Evolutionary conservation across 805 yeast genomes (phyloP).

Genomic region (Wickerhamomyces sydowiorum): DNA sequence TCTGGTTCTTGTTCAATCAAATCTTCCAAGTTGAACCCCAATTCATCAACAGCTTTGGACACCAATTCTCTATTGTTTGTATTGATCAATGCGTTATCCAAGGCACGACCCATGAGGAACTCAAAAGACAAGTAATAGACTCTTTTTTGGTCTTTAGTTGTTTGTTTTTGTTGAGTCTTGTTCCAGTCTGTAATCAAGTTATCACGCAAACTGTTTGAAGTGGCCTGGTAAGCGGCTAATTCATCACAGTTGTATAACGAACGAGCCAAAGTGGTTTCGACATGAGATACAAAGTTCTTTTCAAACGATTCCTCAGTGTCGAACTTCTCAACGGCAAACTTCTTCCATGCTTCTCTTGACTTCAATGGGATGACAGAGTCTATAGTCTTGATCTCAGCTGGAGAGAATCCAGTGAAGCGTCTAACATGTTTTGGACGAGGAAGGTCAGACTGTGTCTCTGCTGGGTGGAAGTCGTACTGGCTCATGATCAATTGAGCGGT

Average conservation of each 20-base stretch:
- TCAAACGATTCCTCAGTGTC: constrained; percentile 54
- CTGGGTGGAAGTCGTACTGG: constrained; percentile 7
- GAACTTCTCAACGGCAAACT: constrained; percentile 49
- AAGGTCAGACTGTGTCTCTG: constrained; percentile 9
- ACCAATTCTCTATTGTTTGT: constrained; percentile 61
- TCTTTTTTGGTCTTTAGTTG: constrained; percentile 76
- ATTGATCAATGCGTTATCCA: constrained; percentile 90
- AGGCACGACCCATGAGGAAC: constrained; percentile 90
- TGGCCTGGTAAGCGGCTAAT: constrained; percentile 88
- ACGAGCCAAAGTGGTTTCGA: constrained; percentile 88
- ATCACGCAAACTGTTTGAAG: constrained; percentile 75
- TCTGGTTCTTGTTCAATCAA: constrained; percentile 83
- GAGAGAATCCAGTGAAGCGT: constrained; percentile 86
- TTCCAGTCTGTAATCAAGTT: constrained; percentile 84
- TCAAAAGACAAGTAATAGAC: constrained; percentile 84
- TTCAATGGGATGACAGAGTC: constrained; percentile 77
- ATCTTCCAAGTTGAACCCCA: constrained; percentile 88
- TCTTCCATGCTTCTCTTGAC: constrained; percentile 74
- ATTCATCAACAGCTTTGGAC: constrained; percentile 49
- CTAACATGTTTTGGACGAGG: constrained; percentile 50
- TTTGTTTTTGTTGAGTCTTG: constrained; percentile 85
- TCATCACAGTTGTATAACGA: constrained; percentile 89
- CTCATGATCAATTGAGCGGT: constrained; percentile 4
- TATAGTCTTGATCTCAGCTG: constrained; percentile 78
- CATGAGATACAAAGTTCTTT: constrained; percentile 69